Evolutionary conservation across 2,329 filamentous ascomycete species (phyloP), one percentile per base, ranked within the genome.

Genomic region (Lachnellula occidentalis): DNA sequence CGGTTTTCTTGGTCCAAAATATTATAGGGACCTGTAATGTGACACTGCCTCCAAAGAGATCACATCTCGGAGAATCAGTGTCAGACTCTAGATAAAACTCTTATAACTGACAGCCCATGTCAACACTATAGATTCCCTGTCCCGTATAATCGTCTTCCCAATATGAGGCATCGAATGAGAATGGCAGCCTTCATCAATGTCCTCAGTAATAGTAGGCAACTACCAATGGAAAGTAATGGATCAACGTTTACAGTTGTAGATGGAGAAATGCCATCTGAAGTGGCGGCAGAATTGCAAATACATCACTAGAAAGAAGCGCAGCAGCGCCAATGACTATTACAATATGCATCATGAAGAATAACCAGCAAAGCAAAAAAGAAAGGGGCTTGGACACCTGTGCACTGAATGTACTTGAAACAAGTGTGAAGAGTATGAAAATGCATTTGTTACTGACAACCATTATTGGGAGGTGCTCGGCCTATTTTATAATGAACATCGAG

Each of bases 311-410:
- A 8, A 60, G 34, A 2, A 62, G 36, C 34, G 52, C 49, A 2
- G 54, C 53, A 8, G 50, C 56, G 41, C 51, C 34, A 11, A 61
- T 31, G 1, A 61, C 22, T 37, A 42, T 34, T 17, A 56, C 36
- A 42, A 60, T 46, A 17, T 59, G 58, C 60, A 62, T 64, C 5
- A 14, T 60, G 53, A 51, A 9, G 8, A n/a, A 45, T 24, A 34
- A 9, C 5, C 14, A 24, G 27, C 21, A 41, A 47, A 8, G 31
- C 37, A n/a, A 19, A 41, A 17, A 2, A 11, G 37, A 17, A 15
- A 15, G 12, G 15, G 37, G 37, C 37, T 4, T 15, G 12, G 27
- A 41, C 12, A 2, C 37, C 12, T 17, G 37, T 15, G 17, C 11
- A 45, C 45, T 41, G 27, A 14, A 27, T 17, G 31, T 19, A 17